Evolutionary conservation across 108 stramenopile species (phyloP), one percentile per base, ranked within the genome.

Genomic region (Skeletonema tropicum): DNA sequence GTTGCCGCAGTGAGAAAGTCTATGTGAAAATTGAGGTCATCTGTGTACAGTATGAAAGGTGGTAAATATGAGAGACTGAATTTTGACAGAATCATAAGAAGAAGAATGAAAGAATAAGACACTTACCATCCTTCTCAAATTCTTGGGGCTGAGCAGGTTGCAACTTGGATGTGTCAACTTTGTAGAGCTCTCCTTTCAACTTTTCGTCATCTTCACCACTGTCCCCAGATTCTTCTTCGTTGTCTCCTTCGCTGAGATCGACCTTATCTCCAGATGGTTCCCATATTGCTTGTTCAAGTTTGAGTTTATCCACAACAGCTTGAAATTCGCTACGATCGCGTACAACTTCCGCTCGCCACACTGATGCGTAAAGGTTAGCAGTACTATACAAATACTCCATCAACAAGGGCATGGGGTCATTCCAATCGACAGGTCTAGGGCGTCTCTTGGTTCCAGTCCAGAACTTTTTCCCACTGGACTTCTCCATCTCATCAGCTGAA

Each of bases 371-470:
- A 25, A 95, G 76, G 45, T 79, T 88, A 14, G 94, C 91, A 30
- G 86, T 88, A 60, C 87, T 63, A 55, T 76, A 73, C 60, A 95
- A 60, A 70, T 93, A 95, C 39, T 71, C 88, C 68, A 92, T 68
- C 75, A 92, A 90, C 26, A 82, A 41, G 13, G 77, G 79, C 64
- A 90, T 83, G 29, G 75, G 71, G 7, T 74, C 48, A 60, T 76
- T 83, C 73, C 93, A 95, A 60, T 75, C 76, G 42, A 90, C 55
- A 6, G 92, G 86, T 11, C 79, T 72, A 26, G 94, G 94, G 35
- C 91, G 88, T 21, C 87, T 83, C 83, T 95, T 87, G 2, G 92
- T 88, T n/a, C 90, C 92, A n/a, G 88, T 83, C 90, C 90, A 89
- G 73, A 93, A 93, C 4, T 80, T 72, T 25, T 70, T 80, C n/a